Evolutionary conservation across 176 grass and related monocot species (phyloP), one percentile per base, ranked within the genome.

Genomic region (Puccinellia tenuiflora): DNA sequence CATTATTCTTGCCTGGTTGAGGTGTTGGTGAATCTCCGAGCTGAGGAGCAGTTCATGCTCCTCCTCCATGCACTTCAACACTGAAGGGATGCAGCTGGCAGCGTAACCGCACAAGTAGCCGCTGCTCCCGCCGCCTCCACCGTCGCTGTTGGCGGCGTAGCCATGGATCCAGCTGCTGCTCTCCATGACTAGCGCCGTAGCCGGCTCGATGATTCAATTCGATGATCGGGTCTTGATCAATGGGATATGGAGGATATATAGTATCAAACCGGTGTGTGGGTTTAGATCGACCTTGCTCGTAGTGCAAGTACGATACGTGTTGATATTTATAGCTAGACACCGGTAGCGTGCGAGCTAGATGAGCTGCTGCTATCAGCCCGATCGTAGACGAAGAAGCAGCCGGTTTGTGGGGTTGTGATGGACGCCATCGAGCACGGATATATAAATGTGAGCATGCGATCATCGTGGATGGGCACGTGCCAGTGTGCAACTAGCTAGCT

Each of bases 81-180:
- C 73, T 1, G 5, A 45, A 9, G 83, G 79, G 34, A 9, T 55
- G 54, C 21, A 34, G 33, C 38, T 85, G 61, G 78, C 70, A 62
- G 86, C 67, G 37, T 90, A 79, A 26, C 84, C 84, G 55, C 84
- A 90, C 79, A 74, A 78, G 79, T 83, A 79, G 11, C 84, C 88
- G 79, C 55, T 86, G 73, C 73, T 75, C 1, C 33, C 31, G 63
- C 5, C 61, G 24, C 29, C 67, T 13, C 46, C 46, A 43, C 8
- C 73, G 51, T 3, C 3, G 34, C 0, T 30, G 39, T 6, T 29
- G 29, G 3, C 0, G 33, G 8, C 13, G 26, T 63, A 64, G 55
- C 45, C 84, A 57, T 83, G 79, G 66, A 74, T 17, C 84, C 79
- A 79, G 84, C 74, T 76, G 79, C 48, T 38, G 77, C 79, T 73